phyloP scores from a whole-genome alignment of 2,329 filamentous ascomycete species.

The Pseudogymnoascus sp. region DNA sequence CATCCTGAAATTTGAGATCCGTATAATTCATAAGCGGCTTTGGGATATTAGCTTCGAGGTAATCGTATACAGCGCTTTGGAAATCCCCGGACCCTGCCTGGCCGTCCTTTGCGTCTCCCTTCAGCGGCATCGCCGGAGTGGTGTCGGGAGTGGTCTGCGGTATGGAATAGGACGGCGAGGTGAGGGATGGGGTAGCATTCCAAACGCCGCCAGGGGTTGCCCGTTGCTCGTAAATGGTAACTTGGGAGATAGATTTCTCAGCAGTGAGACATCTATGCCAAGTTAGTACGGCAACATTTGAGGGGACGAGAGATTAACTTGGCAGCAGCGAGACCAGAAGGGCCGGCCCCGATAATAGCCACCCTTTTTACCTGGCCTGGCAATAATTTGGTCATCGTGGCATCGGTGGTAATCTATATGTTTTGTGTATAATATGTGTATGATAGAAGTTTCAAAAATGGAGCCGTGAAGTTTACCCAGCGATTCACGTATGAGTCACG shows the following conservation, averaged over 20 bases:
- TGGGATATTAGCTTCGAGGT: conserved; percentile 82
- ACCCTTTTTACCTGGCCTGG: conserved; percentile 46
- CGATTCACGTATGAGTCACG: background rate
- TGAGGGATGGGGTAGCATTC: conserved; percentile 58
- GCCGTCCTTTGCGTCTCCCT: conserved; percentile 28
- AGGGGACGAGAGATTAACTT: conserved; percentile 38
- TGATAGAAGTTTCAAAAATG: background rate
- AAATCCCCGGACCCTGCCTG: background rate
- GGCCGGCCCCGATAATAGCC: conserved; percentile 78
- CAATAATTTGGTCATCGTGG: background rate
- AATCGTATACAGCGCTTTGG: conserved; percentile 69
- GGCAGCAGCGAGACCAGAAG: conserved; percentile 69
- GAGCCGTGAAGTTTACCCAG: background rate
- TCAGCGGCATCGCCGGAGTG: conserved; percentile 57
- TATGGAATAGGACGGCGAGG: conserved; percentile 33
- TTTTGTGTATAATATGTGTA: background rate
- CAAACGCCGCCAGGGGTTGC: conserved; percentile 73
- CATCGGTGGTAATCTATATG: background rate
- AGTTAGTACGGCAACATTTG: background rate
- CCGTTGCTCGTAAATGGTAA: conserved; percentile 80
- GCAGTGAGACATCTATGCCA: conserved; percentile 54
- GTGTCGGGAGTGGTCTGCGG: conserved; percentile 57
- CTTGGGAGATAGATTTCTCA: conserved; percentile 60
- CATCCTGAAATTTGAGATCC: conserved; percentile 57
- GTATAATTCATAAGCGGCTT: conserved; percentile 74